phyloP scores from a whole-genome alignment of 805 yeast species.

The Metschnikowia vanudenii region DNA sequence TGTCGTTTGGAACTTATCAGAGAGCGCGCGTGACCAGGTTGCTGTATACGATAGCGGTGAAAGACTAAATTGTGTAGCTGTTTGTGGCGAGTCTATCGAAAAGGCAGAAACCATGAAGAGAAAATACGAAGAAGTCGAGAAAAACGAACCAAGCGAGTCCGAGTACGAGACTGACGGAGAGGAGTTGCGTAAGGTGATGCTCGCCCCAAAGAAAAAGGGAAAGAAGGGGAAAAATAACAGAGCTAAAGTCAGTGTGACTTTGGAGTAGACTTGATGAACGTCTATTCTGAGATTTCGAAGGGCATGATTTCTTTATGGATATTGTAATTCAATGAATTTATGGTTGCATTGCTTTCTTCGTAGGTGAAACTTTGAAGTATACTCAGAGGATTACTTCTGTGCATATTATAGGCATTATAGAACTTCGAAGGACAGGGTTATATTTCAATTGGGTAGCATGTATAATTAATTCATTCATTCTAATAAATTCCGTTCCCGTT shows the following conservation, averaged over 20 bases:
- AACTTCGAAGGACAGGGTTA: too few relatives aligned
- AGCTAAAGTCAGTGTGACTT: slow-evolving; percentile 47
- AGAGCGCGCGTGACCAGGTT: slow-evolving; percentile 65
- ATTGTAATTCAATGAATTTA: neutral
- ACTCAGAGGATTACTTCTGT: too few relatives aligned
- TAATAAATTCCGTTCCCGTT: too few relatives aligned
- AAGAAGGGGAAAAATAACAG: slow-evolving; percentile 30
- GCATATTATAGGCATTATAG: too few relatives aligned
- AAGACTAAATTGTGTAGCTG: slow-evolving; percentile 80
- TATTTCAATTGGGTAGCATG: too few relatives aligned
- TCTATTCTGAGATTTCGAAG: neutral
- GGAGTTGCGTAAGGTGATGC: slow-evolving; percentile 57
- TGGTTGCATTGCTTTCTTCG: too few relatives aligned
- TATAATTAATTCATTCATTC: too few relatives aligned
- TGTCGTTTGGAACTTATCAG: slow-evolving; percentile 75
- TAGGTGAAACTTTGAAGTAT: too few relatives aligned
- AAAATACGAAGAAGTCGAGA: slow-evolving; percentile 38
- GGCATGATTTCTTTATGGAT: neutral
- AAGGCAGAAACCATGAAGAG: slow-evolving; percentile 67
- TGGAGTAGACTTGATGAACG: slow-evolving; percentile 38
- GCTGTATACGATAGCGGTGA: slow-evolving; percentile 92
- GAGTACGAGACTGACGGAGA: slow-evolving; percentile 78
- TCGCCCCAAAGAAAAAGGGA: slow-evolving; percentile 45
- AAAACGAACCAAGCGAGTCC: slow-evolving; percentile 50
- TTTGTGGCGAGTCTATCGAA: slow-evolving; percentile 77